phyloP scores from a whole-genome alignment of 202 grass and related monocot genomes.

The Zizania palustris region DNA sequence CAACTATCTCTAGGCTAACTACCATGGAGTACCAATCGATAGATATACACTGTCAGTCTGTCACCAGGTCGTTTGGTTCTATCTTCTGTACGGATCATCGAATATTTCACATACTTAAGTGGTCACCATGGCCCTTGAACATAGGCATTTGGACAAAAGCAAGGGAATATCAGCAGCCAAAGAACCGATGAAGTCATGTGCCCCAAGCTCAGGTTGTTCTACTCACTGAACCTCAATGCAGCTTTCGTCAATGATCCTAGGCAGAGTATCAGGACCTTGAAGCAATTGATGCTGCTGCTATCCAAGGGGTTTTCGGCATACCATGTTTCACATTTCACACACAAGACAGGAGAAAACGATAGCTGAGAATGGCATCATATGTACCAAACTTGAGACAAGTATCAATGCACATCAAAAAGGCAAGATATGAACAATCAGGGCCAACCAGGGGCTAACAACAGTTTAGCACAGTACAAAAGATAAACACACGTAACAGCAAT shows the following conservation, averaged over 20 bases:
- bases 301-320: neutral
- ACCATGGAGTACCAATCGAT: neutral
- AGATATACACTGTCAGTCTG: neutral
- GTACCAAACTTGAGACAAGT: conserved; percentile 9
- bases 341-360: neutral
- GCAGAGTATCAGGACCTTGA: neutral
- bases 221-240: neutral
- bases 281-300: neutral
- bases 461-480: conserved; percentile 44
- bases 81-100: neutral
- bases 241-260: neutral
- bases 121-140: neutral
- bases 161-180: neutral
- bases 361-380: conserved; percentile 15
- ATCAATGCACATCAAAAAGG: conserved; percentile 48
- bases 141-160: neutral
- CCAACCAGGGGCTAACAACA: conserved; percentile 43
- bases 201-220: neutral
- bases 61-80: neutral
- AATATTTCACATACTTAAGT: neutral
- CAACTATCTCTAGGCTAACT: neutral
- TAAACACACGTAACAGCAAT: conserved; percentile 50
- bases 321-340: neutral
- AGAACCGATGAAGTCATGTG: neutral
- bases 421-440: conserved; percentile 56